Conservation (phyloP, 768 basidiomycete species). For the Cystobasidium tubakii region DNA sequence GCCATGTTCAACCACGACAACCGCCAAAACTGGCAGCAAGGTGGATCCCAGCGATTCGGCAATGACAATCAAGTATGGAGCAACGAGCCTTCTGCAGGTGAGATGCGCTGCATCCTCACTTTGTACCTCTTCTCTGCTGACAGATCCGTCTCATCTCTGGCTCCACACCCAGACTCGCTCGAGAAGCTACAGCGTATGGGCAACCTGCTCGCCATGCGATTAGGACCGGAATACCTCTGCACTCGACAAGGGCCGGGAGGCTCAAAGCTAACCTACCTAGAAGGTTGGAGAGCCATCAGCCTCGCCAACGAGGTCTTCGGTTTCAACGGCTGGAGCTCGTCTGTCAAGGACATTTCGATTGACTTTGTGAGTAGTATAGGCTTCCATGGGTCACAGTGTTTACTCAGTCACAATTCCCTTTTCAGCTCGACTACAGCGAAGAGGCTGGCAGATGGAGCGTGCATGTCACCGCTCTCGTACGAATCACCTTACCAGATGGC, state of each 20-base stretch:
- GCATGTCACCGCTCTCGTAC: constrained; percentile 75
- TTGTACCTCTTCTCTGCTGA: not conserved
- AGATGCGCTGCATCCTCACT: not conserved
- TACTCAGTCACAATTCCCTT: too few relatives aligned
- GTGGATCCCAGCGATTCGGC: not conserved
- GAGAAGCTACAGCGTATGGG: constrained; percentile 58
- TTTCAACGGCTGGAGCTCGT: constrained; percentile 61
- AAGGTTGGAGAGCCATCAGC: constrained; percentile 97
- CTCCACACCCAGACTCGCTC: constrained; percentile 4
- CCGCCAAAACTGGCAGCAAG: not conserved
- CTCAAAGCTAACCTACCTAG: constrained; percentile 80
- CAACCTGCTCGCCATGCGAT: constrained; percentile 61
- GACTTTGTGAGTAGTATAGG: constrained; percentile 47
- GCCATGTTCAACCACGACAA: not conserved
- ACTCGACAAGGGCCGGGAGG: constrained; percentile 76
- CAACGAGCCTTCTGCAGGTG: not conserved
- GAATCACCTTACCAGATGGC: constrained; percentile 82
- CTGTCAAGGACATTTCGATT: constrained; percentile 48
- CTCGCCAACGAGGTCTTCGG: constrained; percentile 98
- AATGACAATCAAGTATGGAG: not conserved
- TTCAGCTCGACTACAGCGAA: constrained; percentile 66
- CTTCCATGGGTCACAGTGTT: too few relatives aligned
- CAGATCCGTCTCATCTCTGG: not conserved
- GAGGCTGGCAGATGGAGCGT: constrained; percentile 62
- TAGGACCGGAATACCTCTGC: constrained; percentile 91